Base-by-base conservation (phyloP, 1,139 yeast species). In the Magnusiomyces ingens region DNA sequence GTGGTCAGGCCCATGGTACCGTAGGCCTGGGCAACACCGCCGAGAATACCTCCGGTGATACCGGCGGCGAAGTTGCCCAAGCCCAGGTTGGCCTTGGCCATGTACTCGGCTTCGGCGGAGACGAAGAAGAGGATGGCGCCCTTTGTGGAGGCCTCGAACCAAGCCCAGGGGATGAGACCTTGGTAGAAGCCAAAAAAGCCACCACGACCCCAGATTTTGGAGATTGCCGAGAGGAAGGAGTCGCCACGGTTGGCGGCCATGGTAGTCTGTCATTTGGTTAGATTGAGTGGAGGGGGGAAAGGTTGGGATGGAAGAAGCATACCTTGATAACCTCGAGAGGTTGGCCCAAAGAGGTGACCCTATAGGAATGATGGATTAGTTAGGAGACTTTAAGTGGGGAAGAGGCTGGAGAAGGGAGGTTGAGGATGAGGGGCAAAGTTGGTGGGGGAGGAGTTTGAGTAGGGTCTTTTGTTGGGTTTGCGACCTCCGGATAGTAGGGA, bases 101-200 rank as follows among this genome's bases (percentile, higher is more conserved):
- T 79, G 69, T 88, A 89, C 71, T 93, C 98, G 51, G 90, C 85
- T 68, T 93, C 98, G 37, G 95, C 83, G 50, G 95, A 84, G 26
- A 91, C 96, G 64, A 93, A 93, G 63, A 93, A 76, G 57, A 93
- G 76, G n/a, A 91, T 96, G 3, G 98, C 97, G 68, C 99, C 99
- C 71, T 93, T 93, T 48, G 99, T 93, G 21, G 96, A 86, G 13
- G 97, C 99, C 72, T 93, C 99, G 62, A 93, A 86, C 97, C 98
- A 90, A 1, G 98, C 99, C 99, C 99, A 93, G 42, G 99, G 99
- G 60, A 93, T 91, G 69, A 93, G 77, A 21, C 99, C 99, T 70
- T 93, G 99, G 74, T 90, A 93, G 72, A 91, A 93, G 0, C 97
- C 99, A 37, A 81, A 70, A 19, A 85, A 64, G 52, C 98, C 98